Percentiles rank a stretch among this genome's conserved stretches.
These are phyloP conservation scores for Barnettozyma salicaria DNA, from an alignment of 805 yeast genomes.

Conservation along the genomic window DNA sequence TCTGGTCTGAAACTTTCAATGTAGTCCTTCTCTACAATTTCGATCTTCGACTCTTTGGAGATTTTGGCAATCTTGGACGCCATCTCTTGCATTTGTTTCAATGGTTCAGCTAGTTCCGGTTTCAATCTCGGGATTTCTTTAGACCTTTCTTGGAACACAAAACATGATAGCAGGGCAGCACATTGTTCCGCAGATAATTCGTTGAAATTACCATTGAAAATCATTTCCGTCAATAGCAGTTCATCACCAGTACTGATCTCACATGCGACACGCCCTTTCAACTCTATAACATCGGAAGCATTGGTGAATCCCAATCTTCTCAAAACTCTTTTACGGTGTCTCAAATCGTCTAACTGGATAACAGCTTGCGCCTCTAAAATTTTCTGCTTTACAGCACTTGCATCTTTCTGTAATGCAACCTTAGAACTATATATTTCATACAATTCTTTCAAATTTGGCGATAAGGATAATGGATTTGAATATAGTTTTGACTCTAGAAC, in stretches of 20 bases:
- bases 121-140: slow-evolving; percentile 81
- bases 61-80: slow-evolving; percentile 88
- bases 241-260: slow-evolving; percentile 90
- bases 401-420: slow-evolving; percentile 51
- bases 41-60: slow-evolving; percentile 84
- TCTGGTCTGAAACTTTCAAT: slow-evolving; percentile 88
- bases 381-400: slow-evolving; percentile 54
- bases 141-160: slow-evolving; percentile 94
- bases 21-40: slow-evolving; percentile 85
- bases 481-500: slow-evolving; percentile 71
- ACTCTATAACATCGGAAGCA: slow-evolving; percentile 81
- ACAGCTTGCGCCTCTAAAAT: slow-evolving; percentile 84
- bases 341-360: slow-evolving; percentile 88
- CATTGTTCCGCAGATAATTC: slow-evolving; percentile 85
- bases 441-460: slow-evolving; percentile 53
- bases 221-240: slow-evolving; percentile 77
- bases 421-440: slow-evolving; percentile 63
- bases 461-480: slow-evolving; percentile 60
- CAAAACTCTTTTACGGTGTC: slow-evolving; percentile 86
- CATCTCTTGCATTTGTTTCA: slow-evolving; percentile 82
- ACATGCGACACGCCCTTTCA: slow-evolving; percentile 97
- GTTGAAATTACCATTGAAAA: slow-evolving; percentile 92
- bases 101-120: slow-evolving; percentile 90
- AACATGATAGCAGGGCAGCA: slow-evolving; percentile 88
- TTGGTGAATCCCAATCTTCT: slow-evolving; percentile 89